A percentile compares a stretch with the other conserved stretches of the same genome.
These are phyloP conservation scores for Pseudogymnoascus sp. DNA, from an alignment of 2,329 filamentous ascomycete species.

Conservation along the genomic window DNA sequence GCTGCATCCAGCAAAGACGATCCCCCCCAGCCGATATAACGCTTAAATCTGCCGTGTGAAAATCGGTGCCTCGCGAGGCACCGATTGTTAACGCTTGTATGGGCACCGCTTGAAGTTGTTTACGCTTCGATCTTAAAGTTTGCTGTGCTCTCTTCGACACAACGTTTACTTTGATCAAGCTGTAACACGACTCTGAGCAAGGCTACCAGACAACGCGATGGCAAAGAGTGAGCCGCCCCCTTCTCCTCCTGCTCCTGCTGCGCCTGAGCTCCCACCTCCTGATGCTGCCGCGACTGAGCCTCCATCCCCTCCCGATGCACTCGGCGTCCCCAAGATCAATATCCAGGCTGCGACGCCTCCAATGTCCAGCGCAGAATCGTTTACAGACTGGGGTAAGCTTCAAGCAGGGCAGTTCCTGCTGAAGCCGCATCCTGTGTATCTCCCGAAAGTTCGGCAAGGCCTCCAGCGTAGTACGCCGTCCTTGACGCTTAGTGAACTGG, in stretches of 20 bases:
- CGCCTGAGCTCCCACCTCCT: not conserved
- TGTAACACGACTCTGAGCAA: not conserved
- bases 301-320: not conserved
- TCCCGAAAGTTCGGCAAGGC: constrained; percentile 4
- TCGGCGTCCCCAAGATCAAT: not conserved
- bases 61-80: constrained; percentile 6
- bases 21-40: not conserved
- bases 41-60: constrained; percentile 6
- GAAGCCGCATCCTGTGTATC: constrained; percentile 7
- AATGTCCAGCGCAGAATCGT: not conserved
- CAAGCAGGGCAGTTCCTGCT: constrained; percentile 5
- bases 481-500: constrained; percentile 4
- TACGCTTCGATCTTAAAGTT: not conserved
- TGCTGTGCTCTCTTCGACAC: not conserved
- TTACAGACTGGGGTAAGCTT: not conserved
- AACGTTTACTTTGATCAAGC: not conserved
- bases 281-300: not conserved
- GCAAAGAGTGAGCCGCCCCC: not conserved
- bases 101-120: not conserved
- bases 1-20: not conserved
- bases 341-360: not conserved
- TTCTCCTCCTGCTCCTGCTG: not conserved
- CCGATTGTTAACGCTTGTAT: constrained; percentile 7
- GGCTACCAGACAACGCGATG: not conserved
- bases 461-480: not conserved